Conservation (phyloP, 148 eudicot genomes). For the Rhododendron ovatum region DNA sequence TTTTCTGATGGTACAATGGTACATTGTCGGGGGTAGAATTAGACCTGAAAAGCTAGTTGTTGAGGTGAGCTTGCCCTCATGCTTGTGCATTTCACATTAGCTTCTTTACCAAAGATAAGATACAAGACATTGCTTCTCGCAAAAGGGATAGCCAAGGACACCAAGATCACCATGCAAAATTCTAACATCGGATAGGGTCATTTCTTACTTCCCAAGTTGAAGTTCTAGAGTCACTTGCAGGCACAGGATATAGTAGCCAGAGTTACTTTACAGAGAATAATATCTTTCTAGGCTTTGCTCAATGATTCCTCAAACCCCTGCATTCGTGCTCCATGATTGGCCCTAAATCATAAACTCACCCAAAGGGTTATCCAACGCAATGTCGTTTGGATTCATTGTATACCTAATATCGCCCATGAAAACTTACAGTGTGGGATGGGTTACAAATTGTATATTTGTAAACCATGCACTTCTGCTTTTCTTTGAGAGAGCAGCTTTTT, state of each 20-base stretch:
- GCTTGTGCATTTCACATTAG: neutral
- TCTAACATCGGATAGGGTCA: neutral
- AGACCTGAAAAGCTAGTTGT: neutral
- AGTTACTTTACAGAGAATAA: neutral
- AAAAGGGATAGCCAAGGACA: neutral
- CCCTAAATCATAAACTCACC: neutral
- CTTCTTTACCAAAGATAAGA: neutral
- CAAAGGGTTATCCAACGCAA: neutral
- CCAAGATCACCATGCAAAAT: neutral
- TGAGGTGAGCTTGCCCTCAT: neutral
- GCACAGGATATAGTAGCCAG: neutral
- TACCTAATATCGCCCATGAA: neutral
- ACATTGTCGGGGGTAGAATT: neutral
- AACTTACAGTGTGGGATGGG: neutral
- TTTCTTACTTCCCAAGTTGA: neutral
- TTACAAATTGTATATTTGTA: neutral
- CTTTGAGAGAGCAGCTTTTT: neutral
- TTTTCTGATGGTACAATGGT: neutral
- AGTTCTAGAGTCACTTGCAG: neutral
- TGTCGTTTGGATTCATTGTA: neutral
- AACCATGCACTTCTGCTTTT: neutral
- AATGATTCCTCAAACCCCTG: neutral
- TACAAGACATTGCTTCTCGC: neutral
- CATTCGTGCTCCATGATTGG: neutral
- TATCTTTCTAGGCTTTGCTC: neutral